A percentile compares a stretch with the other conserved stretches of the same genome.
Evolutionary conservation across 2,329 filamentous ascomycete genomes (phyloP).

Genomic region (Fusarium staphyleae): DNA sequence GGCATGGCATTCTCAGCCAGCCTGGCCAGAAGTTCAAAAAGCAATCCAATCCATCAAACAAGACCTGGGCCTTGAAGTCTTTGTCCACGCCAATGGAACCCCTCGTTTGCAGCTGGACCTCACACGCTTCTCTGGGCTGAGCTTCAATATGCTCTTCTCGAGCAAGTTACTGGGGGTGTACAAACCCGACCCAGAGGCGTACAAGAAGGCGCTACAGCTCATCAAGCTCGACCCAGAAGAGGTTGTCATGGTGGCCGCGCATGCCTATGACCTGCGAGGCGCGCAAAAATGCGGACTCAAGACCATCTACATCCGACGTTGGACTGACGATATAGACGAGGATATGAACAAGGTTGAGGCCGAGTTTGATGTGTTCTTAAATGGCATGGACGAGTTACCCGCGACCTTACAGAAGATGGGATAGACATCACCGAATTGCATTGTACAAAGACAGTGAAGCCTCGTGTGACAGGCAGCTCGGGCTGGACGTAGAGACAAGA

Average conservation of each 20-base stretch:
- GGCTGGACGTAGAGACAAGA: too few species aligned
- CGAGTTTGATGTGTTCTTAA: conserved; percentile 29
- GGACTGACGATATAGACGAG: conserved; percentile 61
- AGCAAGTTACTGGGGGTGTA: conserved; percentile 57
- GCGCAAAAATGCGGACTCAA: conserved; percentile 57
- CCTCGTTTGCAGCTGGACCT: conserved; percentile 63
- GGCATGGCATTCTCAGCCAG: conserved; percentile 57
- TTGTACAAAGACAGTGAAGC: too few species aligned
- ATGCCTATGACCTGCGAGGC: conserved; percentile 60
- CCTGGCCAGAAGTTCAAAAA: conserved; percentile 58
- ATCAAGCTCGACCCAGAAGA: conserved; percentile 55
- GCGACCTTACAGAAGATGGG: conserved; percentile 7
- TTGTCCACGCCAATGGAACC: conserved; percentile 63
- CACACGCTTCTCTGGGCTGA: conserved; percentile 53
- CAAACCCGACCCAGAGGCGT: conserved; percentile 57
- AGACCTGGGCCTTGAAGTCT: conserved; percentile 49
- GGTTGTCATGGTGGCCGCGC: conserved; percentile 60
- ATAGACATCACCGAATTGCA: too few species aligned
- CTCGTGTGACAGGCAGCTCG: too few species aligned
- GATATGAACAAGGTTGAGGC: conserved; percentile 21
- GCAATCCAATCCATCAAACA: conserved; percentile 51
- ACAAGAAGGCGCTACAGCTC: conserved; percentile 54
- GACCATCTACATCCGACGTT: conserved; percentile 60
- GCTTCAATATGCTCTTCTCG: conserved; percentile 61
- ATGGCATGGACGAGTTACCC: conserved; percentile 27